Percentiles rank a stretch among this genome's conserved stretches.
Conservation (phyloP, 805 yeast species). For the Schizosaccharomyces japonicus region DNA sequence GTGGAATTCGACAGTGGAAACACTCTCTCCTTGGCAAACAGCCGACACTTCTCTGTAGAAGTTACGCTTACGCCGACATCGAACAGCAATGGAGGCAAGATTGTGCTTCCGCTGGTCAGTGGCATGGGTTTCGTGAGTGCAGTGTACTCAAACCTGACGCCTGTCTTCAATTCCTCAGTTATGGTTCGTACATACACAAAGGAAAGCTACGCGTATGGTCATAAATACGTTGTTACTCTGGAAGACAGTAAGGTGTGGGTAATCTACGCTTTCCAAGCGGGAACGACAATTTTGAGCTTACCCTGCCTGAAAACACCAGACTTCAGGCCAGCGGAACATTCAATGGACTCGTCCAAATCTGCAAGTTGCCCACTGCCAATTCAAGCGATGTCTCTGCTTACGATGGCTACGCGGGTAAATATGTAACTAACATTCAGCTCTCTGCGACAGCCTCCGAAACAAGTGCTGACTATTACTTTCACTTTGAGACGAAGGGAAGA, state of each 20-base stretch:
- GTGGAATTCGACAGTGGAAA: slow-evolving; percentile 20
- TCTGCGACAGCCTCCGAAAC: slow-evolving; percentile 18
- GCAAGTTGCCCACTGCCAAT: slow-evolving; percentile 21
- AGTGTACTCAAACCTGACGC: slow-evolving; percentile 17
- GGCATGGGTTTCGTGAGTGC: slow-evolving; percentile 39
- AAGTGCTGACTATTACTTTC: slow-evolving; percentile 21
- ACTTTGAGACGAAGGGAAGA: slow-evolving; percentile 21
- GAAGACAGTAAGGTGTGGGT: slow-evolving; percentile 39
- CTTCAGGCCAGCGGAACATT: slow-evolving; percentile 22
- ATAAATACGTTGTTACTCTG: slow-evolving; percentile 32
- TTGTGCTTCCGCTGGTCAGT: slow-evolving; percentile 24
- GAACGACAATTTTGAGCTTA: neutral
- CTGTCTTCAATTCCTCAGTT: slow-evolving; percentile 10
- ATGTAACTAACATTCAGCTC: slow-evolving; percentile 26
- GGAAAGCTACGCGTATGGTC: slow-evolving; percentile 15
- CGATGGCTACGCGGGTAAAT: slow-evolving; percentile 42
- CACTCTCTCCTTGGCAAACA: slow-evolving; percentile 6
- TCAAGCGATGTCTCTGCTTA: slow-evolving; percentile 16
- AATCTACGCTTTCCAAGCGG: slow-evolving; percentile 24
- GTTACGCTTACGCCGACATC: slow-evolving; percentile 3
- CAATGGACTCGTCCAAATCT: slow-evolving; percentile 35
- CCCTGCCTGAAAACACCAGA: slow-evolving; percentile 16
- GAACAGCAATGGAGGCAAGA: neutral
- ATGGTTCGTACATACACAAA: slow-evolving; percentile 34
- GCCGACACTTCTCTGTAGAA: slow-evolving; percentile 11